Conservation (phyloP, 495 filamentous ascomycete genomes). For the Talaromyces trachyspermus region DNA sequence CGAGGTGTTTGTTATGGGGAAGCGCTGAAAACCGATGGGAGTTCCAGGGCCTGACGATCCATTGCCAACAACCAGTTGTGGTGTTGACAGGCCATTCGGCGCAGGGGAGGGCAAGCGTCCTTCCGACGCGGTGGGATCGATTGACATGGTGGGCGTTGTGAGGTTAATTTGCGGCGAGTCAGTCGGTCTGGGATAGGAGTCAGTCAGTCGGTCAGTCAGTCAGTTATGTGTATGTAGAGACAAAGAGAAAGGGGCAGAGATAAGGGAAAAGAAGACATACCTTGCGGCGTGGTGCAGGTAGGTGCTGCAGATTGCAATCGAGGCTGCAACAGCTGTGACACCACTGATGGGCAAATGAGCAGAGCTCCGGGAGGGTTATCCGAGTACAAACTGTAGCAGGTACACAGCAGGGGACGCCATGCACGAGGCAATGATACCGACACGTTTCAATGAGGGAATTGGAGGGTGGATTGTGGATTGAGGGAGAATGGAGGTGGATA, state of each 20-base stretch:
- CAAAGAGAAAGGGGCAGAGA: too few relatives aligned
- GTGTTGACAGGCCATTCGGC: constrained; percentile 16
- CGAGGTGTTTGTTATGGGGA: constrained; percentile 56
- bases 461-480: not conserved
- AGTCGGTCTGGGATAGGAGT: not conserved
- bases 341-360: not conserved
- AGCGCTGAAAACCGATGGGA: constrained; percentile 42
- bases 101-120: constrained; percentile 20
- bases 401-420: constrained; percentile 6
- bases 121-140: constrained; percentile 27
- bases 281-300: not conserved
- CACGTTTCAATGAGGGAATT: not conserved
- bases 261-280: too few relatives aligned
- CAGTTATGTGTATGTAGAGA: too few relatives aligned
- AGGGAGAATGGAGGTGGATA: not conserved
- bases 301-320: constrained; percentile 1
- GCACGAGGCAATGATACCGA: not conserved
- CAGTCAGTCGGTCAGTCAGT: too few relatives aligned
- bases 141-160: constrained; percentile 14
- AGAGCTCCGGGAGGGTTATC: constrained; percentile 7
- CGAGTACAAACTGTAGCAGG: constrained; percentile 1
- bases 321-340: not conserved
- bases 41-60: constrained; percentile 36
- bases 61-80: constrained; percentile 31
- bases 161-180: not conserved